A percentile compares a stretch with the other conserved stretches of the same genome.
These are phyloP conservation scores for Gracilaria gracilis DNA, from an alignment of 23 red algal species.

Conservation along the genomic window DNA sequence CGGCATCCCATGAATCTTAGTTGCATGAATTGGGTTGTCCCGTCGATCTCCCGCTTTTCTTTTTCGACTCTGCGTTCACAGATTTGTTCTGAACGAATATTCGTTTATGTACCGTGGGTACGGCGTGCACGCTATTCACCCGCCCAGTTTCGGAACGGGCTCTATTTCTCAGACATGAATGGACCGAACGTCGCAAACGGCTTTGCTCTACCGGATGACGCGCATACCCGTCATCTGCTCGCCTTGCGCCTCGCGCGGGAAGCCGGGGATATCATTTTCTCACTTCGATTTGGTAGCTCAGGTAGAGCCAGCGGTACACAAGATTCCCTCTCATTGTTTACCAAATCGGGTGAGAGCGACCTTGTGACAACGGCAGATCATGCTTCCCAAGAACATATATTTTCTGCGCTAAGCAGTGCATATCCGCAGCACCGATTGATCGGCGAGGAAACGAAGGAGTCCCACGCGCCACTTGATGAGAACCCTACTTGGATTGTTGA, in stretches of 20 bases:
- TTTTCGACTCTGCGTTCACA: not conserved
- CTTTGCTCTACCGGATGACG: not conserved
- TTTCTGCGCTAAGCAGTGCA: slow-evolving; percentile 26
- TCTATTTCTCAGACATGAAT: not conserved
- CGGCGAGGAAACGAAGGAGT: slow-evolving; percentile 65
- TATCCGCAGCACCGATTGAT: slow-evolving; percentile 49
- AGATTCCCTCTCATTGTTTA: slow-evolving; percentile 10
- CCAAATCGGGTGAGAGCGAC: slow-evolving; percentile 44
- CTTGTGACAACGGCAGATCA: slow-evolving; percentile 74
- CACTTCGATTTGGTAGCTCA: slow-evolving; percentile 10
- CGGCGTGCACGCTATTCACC: too few species aligned
- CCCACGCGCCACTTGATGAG: slow-evolving; percentile 9
- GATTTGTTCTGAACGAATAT: too few species aligned
- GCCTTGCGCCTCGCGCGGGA: slow-evolving; percentile 34
- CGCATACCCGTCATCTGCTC: slow-evolving; percentile 28
- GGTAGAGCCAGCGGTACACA: not conserved
- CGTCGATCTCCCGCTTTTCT: not conserved
- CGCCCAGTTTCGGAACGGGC: not conserved
- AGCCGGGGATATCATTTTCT: slow-evolving; percentile 43
- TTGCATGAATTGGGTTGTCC: not conserved
- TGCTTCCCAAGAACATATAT: slow-evolving; percentile 66
- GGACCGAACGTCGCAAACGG: not conserved
- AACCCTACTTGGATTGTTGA: slow-evolving; percentile 89
- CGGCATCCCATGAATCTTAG: not conserved
- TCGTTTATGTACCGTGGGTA: too few species aligned